Percentiles rank a stretch among this genome's conserved stretches.
Evolutionary conservation across 495 filamentous ascomycete species (phyloP).

Genomic region (Sordaria brevicollis): DNA sequence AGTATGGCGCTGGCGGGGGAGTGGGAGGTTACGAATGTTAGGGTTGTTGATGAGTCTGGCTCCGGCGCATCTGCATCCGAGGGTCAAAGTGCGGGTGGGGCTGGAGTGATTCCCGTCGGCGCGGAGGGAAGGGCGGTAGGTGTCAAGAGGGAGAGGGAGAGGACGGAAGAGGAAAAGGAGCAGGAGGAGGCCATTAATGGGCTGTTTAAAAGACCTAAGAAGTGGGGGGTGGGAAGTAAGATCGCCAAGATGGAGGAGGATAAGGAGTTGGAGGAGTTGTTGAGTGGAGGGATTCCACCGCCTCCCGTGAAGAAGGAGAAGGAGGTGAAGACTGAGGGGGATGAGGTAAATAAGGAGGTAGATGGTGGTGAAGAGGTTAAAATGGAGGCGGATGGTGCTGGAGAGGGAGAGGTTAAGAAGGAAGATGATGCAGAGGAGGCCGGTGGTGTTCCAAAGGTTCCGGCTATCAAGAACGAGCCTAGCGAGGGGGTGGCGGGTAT

Average conservation of each 20-base stretch:
- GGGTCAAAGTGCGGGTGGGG: background rate
- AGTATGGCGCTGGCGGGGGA: slow-evolving; percentile 86
- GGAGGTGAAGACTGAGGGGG: slow-evolving; percentile 21
- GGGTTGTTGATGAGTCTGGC: slow-evolving; percentile 22
- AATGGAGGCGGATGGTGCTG: background rate
- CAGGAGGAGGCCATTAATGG: slow-evolving; percentile 49
- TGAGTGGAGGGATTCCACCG: slow-evolving; percentile 40
- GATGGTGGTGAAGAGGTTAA: slow-evolving; percentile 11
- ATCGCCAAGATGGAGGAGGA: slow-evolving; percentile 56
- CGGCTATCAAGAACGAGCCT: slow-evolving; percentile 8
- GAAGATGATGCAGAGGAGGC: slow-evolving; percentile 9
- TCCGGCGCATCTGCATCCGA: background rate
- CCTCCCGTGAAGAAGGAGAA: slow-evolving; percentile 19
- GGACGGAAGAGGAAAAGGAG: slow-evolving; percentile 52
- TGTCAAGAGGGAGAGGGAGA: slow-evolving; percentile 60
- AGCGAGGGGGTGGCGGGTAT: slow-evolving; percentile 7
- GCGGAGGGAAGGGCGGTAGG: slow-evolving; percentile 41
- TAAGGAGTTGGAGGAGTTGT: slow-evolving; percentile 59
- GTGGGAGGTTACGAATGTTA: slow-evolving; percentile 66
- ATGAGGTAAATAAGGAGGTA: slow-evolving; percentile 32
- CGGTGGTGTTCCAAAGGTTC: background rate
- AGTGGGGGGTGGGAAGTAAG: slow-evolving; percentile 65
- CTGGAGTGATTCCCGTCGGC: slow-evolving; percentile 3
- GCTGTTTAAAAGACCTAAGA: slow-evolving; percentile 47
- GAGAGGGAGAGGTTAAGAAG: slow-evolving; percentile 23